Conservation (phyloP, 345 rosid species). For the Syzygium oleosum region DNA sequence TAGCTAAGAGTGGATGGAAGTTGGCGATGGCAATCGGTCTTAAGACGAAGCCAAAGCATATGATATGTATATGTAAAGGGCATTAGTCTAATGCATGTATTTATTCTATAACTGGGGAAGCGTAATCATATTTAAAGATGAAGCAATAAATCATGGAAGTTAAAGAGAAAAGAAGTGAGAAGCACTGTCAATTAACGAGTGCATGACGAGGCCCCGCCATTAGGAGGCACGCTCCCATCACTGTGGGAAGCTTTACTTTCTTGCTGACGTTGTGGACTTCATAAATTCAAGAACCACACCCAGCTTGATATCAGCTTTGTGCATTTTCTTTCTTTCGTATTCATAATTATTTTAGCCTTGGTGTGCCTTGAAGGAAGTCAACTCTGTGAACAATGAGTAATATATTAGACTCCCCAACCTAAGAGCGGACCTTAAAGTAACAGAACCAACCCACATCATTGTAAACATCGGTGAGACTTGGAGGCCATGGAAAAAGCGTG, state of each 20-base stretch:
- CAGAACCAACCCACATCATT: background rate
- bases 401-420: background rate
- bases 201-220: background rate
- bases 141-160: background rate
- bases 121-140: background rate
- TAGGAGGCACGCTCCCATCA: background rate
- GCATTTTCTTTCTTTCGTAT: background rate
- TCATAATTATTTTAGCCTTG: background rate
- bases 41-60: background rate
- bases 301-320: background rate
- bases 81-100: background rate
- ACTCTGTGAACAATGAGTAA: background rate
- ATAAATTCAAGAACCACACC: background rate
- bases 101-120: background rate
- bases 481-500: background rate
- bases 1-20: background rate
- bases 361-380: background rate
- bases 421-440: background rate
- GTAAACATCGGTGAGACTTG: background rate
- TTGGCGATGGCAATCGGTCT: background rate
- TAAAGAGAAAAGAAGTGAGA: background rate
- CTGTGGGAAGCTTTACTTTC: background rate
- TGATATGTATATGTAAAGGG: background rate
- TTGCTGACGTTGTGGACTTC: background rate
- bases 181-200: background rate